Base-by-base conservation (phyloP, 805 yeast species). In the Metschnikowia amazonensis region DNA sequence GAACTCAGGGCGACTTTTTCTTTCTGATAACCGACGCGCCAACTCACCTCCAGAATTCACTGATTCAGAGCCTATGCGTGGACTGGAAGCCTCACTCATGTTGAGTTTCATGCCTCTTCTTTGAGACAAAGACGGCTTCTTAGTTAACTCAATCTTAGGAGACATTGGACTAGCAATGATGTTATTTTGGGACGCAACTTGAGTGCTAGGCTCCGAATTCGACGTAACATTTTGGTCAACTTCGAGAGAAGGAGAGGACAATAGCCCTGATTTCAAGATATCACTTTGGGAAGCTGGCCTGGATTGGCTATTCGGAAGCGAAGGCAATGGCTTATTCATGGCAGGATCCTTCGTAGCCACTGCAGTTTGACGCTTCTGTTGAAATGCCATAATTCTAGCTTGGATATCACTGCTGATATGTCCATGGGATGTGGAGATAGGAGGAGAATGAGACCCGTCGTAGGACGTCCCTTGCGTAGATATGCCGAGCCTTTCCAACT, bases 301-400 rank as follows among this genome's bases (percentile, higher is more conserved):
- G 13, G 38, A 30, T 8, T 45, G 47, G 28, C 48, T 23, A 16
- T 44, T 43, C 11, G 58, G 58, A 29, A 51, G 54, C 17, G 53
- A 49, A 17, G 59, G 58, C 37, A 51, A 47, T 4, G 56, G 45
- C 37, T 54, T 52, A 9, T 36, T 27, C 21, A 34, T 38, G 2
- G 40, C 20, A 14, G 48, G 7, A 4, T 53, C 56, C 32, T 49
- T 49, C 25, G 38, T 29, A 2, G 49, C 36, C 10, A 52, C 47
- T 16, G 40, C 48, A 23, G 47, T 48, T 43, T 51, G 56, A 54
- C 97, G 77, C 58, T 84, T 81, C 52, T 87, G 89, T 63, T 89
- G 97, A 57, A 90, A 86, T 0, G 96, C 96, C 62, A 86, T 68
- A 30, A 90, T 75, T 51, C 94, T 74, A 1, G 96, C 97, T 63